phyloP scores from a whole-genome alignment of 805 yeast species.

The Tetrapisispora phaffii region DNA sequence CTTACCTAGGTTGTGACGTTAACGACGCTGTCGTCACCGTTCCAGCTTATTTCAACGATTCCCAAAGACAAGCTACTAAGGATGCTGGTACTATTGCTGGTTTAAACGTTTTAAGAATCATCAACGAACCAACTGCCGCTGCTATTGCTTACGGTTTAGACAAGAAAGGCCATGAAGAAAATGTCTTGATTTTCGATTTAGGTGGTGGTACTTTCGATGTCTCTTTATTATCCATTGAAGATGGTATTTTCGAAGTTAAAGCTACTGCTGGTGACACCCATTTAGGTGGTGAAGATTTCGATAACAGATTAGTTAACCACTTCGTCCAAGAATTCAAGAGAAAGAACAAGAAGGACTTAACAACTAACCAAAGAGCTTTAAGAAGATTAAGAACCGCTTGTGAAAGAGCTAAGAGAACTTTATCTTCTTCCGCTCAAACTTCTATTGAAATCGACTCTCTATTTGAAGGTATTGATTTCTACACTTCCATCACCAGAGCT shows the following conservation, averaged over 20 bases:
- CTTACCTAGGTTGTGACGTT: slow-evolving; percentile 73
- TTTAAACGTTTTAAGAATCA: slow-evolving; percentile 68
- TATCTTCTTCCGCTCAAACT: slow-evolving; percentile 94
- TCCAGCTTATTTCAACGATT: slow-evolving; percentile 80
- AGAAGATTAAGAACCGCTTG: slow-evolving; percentile 55
- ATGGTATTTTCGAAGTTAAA: slow-evolving; percentile 96
- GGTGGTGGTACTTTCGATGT: slow-evolving; percentile 99
- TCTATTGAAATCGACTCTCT: slow-evolving; percentile 93
- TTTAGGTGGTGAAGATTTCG: slow-evolving; percentile 91
- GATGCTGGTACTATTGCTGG: slow-evolving; percentile 98
- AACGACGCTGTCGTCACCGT: slow-evolving; percentile 89
- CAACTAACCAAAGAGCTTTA: slow-evolving; percentile 90
- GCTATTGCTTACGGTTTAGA: slow-evolving; percentile 93
- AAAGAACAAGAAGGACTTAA: slow-evolving; percentile 91
- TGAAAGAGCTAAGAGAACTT: slow-evolving; percentile 90
- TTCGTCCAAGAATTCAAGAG: slow-evolving; percentile 94
- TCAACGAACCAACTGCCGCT: slow-evolving; percentile 84
- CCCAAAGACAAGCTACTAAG: slow-evolving; percentile 80
- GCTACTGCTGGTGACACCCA: slow-evolving; percentile 92
- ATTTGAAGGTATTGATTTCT: slow-evolving; percentile 94
- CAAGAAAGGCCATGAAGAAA: slow-evolving; percentile 64
- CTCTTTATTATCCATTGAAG: slow-evolving; percentile 91
- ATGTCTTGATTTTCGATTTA: slow-evolving; percentile 92
- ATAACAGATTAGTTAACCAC: slow-evolving; percentile 89
- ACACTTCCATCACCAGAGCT: slow-evolving; percentile 96